Evolutionary conservation across 106 monocot species (phyloP), one percentile per base, ranked within the genome.

Genomic region (Gastrodia elata): DNA sequence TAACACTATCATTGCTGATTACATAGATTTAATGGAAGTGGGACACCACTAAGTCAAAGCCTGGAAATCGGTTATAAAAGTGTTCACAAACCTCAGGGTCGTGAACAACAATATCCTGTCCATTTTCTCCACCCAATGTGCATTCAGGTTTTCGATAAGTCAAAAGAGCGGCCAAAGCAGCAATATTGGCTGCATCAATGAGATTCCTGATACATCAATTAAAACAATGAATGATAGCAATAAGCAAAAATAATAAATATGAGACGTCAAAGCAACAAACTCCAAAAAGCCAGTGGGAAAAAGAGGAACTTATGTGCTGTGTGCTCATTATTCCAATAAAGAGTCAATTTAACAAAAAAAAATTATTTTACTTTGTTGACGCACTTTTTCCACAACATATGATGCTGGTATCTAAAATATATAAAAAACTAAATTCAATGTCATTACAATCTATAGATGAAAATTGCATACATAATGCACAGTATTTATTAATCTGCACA

Each of bases 111-210:
- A 99, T 82, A 65, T 91, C 90, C 64, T 91, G 91, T 65, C 79
- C 77, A 75, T 91, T 80, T 74, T 85, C 93, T 68, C 93, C 98
- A 71, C 82, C 85, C 42, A 93, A 41, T 27, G 93, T 82, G 38
- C 98, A 99, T 73, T 99, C 98, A 84, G 93, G 91, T 64, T 91
- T 85, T 48, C 82, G 86, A 72, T 89, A 99, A 34, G 93, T 89
- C 64, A 76, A 68, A 22, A 99, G 88, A 73, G 98, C 86, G 72
- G 89, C 88, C 72, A 99, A 77, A 78, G 88, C 93, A 79, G 98
- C 98, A 71, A 89, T 84, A 77, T 93, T 99, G 75, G 98, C 98
- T 44, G 98, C 86, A 84, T 99, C 98, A 61, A 99, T 94, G 42
- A 99, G 91, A 82, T 99, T 99, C 85, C 98, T 99, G 78, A 61